Percentiles rank a stretch among this genome's conserved stretches.
Conservation (phyloP, 140 eudicot species). For the Ambrosia hybrid region DNA sequence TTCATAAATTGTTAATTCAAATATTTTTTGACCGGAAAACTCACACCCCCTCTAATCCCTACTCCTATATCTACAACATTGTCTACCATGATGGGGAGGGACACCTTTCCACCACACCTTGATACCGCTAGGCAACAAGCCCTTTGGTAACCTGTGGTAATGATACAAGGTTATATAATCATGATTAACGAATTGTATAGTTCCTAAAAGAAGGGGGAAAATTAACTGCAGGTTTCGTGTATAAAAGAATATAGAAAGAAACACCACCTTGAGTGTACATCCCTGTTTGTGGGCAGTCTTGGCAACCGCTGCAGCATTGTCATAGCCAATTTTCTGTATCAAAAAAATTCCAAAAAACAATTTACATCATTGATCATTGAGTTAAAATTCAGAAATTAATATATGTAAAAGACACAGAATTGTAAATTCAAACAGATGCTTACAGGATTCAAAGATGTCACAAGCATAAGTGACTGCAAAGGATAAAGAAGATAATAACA, state of each 20-base stretch:
- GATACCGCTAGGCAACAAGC: too few species aligned
- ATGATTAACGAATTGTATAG: too few species aligned
- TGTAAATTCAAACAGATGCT: slow-evolving; percentile 30
- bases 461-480: slow-evolving; percentile 98
- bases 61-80: too few species aligned
- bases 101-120: too few species aligned
- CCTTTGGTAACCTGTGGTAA: too few species aligned
- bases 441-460: slow-evolving; percentile 96
- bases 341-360: slow-evolving; percentile 4
- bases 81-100: too few species aligned
- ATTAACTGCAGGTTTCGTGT: too few species aligned
- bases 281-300: slow-evolving; percentile 98
- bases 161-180: too few species aligned
- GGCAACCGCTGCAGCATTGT: slow-evolving; percentile 97
- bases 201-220: too few species aligned
- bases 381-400: slow-evolving; percentile 9
- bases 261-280: slow-evolving; percentile 74
- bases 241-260: slow-evolving; percentile 4
- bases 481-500: slow-evolving; percentile 8
- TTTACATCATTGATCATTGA: neutral
- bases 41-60: too few species aligned
- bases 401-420: neutral
- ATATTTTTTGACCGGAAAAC: too few species aligned
- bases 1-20: too few species aligned
- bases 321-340: slow-evolving; percentile 90